Evolutionary conservation across 192 early-diverging fungal species (phyloP).

Genomic region (Backusella tuberculispora): DNA sequence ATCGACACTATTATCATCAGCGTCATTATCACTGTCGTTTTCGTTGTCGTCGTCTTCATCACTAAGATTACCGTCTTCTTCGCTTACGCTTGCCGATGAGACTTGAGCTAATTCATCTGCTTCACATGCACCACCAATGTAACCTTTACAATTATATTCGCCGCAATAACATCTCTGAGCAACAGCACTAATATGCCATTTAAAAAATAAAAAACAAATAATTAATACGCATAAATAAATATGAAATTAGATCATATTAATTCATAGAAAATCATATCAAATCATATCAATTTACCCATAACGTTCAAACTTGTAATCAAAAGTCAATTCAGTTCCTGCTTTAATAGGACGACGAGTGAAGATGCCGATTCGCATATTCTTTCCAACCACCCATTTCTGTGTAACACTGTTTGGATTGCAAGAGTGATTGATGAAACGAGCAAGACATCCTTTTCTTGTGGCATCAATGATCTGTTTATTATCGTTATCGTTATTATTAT

Average conservation of each 20-base stretch:
- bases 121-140: constrained; percentile 84
- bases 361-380: constrained; percentile 92
- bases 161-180: constrained; percentile 96
- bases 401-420: constrained; percentile 94
- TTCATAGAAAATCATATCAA: neutral
- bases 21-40: constrained; percentile 35
- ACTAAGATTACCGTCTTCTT: neutral
- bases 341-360: constrained; percentile 82
- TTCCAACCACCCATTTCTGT: constrained; percentile 97
- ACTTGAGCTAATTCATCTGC: constrained; percentile 46
- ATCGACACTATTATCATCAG: neutral
- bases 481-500: neutral
- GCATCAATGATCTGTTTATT: constrained; percentile 87
- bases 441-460: constrained; percentile 87
- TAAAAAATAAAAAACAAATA: neutral
- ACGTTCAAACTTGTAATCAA: constrained; percentile 98
- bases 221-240: constrained; percentile 7
- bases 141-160: constrained; percentile 83
- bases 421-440: constrained; percentile 98
- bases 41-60: constrained; percentile 44
- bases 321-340: constrained; percentile 89
- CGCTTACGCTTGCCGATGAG: neutral
- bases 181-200: constrained; percentile 55
- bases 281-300: constrained; percentile 66
- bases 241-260: neutral